A percentile compares a stretch with the other conserved stretches of the same genome.
phyloP scores from a whole-genome alignment of 768 basidiomycete species.

The Podaxis sp. region DNA sequence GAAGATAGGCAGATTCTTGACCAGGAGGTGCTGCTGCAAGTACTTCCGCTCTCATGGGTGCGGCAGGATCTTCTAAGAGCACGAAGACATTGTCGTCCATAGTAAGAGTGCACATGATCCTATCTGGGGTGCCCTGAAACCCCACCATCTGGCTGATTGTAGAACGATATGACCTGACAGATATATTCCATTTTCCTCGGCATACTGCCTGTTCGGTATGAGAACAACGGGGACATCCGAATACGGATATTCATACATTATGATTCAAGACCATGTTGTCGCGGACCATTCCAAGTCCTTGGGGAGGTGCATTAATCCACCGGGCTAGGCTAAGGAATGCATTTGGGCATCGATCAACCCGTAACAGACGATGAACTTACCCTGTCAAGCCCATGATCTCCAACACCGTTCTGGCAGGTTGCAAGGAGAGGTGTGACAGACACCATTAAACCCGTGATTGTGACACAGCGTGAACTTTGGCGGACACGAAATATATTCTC shows the following conservation, averaged over 20 bases:
- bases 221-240: conserved; percentile 9
- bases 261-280: conserved; percentile 71
- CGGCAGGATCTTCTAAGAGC: conserved; percentile 69
- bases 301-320: conserved; percentile 79
- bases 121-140: conserved; percentile 48
- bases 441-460: conserved; percentile 1
- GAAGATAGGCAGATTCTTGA: conserved; percentile 37
- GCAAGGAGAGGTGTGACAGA: neutral
- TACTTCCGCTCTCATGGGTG: conserved; percentile 64
- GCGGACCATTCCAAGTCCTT: conserved; percentile 61
- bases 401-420: neutral
- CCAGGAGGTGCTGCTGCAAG: conserved; percentile 39
- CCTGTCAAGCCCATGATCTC: conserved; percentile 58
- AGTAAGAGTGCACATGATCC: conserved; percentile 71
- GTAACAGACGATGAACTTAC: conserved; percentile 24
- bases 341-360: neutral
- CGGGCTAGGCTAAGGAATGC: conserved; percentile 54
- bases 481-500: neutral
- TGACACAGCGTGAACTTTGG: neutral
- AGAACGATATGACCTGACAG: conserved; percentile 71
- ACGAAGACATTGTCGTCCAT: conserved; percentile 83
- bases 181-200: conserved; percentile 65
- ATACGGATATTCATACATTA: conserved; percentile 37
- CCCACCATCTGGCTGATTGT: conserved; percentile 56
- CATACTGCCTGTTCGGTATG: conserved; percentile 44